Evolutionary conservation across 352 stramenopile genomes (phyloP).

Genomic region (Pelagophyceae sp.): DNA sequence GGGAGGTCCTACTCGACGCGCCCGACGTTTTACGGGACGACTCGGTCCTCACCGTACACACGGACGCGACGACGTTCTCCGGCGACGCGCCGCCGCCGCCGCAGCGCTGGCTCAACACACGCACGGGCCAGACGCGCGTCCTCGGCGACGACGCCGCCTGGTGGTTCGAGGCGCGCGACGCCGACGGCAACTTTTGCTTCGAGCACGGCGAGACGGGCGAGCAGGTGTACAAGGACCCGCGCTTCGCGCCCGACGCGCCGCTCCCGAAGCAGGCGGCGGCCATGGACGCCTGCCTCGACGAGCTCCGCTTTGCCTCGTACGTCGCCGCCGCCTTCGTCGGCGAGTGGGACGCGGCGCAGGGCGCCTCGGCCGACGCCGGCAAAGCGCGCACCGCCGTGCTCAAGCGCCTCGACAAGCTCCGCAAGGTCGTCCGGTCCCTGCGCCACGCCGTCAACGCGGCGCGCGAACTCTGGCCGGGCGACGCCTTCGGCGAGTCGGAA

Average conservation of each 20-base stretch:
- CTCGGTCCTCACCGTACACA: too few relatives aligned
- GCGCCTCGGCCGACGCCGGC: not conserved
- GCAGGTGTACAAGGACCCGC: constrained; percentile 19
- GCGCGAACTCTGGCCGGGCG: not conserved
- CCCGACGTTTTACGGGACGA: too few relatives aligned
- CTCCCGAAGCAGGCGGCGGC: not conserved
- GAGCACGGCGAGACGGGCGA: constrained; percentile 21
- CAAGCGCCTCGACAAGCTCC: not conserved
- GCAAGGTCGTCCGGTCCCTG: not conserved
- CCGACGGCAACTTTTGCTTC: constrained; percentile 19
- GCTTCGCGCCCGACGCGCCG: constrained; percentile 15
- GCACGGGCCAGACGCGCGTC: constrained; percentile 1
- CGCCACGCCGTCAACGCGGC: not conserved
- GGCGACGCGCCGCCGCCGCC: not conserved
- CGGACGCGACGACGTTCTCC: not conserved
- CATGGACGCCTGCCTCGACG: constrained; percentile 20
- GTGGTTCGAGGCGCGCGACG: constrained; percentile 14
- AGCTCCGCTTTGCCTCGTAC: constrained; percentile 21
- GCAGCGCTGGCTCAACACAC: constrained; percentile 9
- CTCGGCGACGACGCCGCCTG: constrained; percentile 2
- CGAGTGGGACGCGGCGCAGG: not conserved
- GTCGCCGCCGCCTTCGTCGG: constrained; percentile 12
- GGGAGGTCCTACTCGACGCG: constrained; percentile 1
- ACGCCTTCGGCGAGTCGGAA: not conserved
- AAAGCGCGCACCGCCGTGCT: not conserved